Conservation (phyloP, 768 basidiomycete genomes). For the Amanita muscaria region DNA sequence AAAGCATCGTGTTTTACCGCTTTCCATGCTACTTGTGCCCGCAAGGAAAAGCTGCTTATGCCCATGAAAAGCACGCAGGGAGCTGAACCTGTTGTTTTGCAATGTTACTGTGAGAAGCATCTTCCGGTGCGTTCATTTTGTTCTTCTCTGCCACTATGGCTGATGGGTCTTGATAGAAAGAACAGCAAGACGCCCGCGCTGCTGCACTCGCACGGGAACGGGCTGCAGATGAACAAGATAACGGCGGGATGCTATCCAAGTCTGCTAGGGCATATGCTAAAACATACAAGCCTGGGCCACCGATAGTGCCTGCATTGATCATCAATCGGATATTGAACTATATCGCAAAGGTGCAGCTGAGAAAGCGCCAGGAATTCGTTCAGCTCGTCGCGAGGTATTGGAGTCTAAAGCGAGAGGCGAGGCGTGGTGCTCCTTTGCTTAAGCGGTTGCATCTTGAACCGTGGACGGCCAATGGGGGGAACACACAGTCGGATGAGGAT, state of each 20-base stretch:
- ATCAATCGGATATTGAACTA: constrained; percentile 75
- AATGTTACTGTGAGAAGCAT: constrained; percentile 86
- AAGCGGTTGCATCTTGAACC: constrained; percentile 94
- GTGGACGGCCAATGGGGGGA: constrained; percentile 76
- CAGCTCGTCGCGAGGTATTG: constrained; percentile 82
- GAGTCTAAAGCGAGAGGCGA: constrained; percentile 93
- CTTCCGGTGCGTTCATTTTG: constrained; percentile 59
- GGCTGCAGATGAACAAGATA: constrained; percentile 27
- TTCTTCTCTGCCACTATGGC: not conserved
- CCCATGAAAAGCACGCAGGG: constrained; percentile 82
- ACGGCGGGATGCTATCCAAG: constrained; percentile 46
- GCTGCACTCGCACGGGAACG: constrained; percentile 43
- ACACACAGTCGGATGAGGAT: constrained; percentile 72
- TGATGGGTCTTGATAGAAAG: constrained; percentile 37
- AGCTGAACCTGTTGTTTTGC: constrained; percentile 61
- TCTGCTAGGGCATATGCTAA: constrained; percentile 87
- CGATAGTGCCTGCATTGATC: constrained; percentile 81
- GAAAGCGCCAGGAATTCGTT: constrained; percentile 73
- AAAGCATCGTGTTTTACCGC: constrained; percentile 86
- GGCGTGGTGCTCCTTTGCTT: constrained; percentile 87
- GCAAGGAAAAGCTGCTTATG: constrained; percentile 75
- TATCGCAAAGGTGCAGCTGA: constrained; percentile 54
- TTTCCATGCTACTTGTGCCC: constrained; percentile 91
- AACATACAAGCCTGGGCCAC: constrained; percentile 87
- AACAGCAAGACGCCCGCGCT: constrained; percentile 56